Conservation (phyloP, 1,139 yeast species). For the Protomyces arabidopsidicola region DNA sequence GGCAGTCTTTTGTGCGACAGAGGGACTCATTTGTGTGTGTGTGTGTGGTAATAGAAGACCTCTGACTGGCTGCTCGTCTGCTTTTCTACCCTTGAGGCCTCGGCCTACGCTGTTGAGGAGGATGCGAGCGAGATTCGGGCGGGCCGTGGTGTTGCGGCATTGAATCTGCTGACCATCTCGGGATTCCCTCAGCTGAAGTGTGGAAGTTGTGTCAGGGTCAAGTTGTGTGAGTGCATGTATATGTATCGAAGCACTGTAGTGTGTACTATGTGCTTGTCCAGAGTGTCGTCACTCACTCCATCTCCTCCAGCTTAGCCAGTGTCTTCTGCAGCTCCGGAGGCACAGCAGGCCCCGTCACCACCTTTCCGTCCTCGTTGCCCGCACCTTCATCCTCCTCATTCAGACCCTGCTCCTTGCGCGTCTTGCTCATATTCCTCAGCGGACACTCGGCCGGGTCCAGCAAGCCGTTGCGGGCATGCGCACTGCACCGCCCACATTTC, state of each 20-base stretch:
- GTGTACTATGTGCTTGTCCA: too few relatives aligned
- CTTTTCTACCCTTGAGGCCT: too few relatives aligned
- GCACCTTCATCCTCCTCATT: not conserved
- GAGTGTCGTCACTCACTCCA: too few relatives aligned
- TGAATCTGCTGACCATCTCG: too few relatives aligned
- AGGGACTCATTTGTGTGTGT: conserved; percentile 12
- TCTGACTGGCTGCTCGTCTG: not conserved
- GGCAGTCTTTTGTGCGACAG: conserved; percentile 24
- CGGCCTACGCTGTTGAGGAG: too few relatives aligned
- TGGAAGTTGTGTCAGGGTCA: too few relatives aligned
- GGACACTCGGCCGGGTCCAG: conserved; percentile 15
- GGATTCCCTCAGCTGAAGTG: too few relatives aligned
- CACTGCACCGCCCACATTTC: conserved; percentile 21
- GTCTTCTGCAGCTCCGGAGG: conserved; percentile 20
- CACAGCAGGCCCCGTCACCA: not conserved
- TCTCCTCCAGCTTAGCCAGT: conserved; percentile 24
- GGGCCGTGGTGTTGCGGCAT: too few relatives aligned
- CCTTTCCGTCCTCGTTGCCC: conserved; percentile 2
- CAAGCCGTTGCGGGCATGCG: conserved; percentile 17
- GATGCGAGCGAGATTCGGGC: too few relatives aligned
- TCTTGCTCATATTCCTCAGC: conserved; percentile 8
- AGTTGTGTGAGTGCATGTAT: too few relatives aligned
- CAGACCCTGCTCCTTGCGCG: conserved; percentile 23
- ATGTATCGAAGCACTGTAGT: too few relatives aligned
- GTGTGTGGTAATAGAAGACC: not conserved